Evolutionary conservation across 345 rosid species (phyloP).

Genomic region (Hibiscus mutabilis): DNA sequence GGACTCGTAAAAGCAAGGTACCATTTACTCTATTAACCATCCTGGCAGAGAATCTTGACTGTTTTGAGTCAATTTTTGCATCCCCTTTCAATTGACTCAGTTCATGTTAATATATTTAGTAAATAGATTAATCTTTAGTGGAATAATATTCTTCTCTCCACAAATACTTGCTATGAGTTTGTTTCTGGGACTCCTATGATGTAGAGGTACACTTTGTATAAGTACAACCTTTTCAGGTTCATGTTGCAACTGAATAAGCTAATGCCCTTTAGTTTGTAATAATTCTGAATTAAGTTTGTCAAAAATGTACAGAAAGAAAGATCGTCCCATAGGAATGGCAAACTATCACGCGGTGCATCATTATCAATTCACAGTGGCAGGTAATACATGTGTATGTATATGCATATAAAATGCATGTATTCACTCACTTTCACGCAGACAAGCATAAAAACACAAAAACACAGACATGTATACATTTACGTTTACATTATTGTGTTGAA

Average conservation of each 20-base stretch:
- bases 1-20: slow-evolving; percentile 62
- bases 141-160: not conserved
- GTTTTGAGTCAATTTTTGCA: not conserved
- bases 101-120: not conserved
- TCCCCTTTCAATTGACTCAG: no score
- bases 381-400: slow-evolving; percentile 27
- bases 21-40: slow-evolving; percentile 8
- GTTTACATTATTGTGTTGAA: not conserved
- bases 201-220: not conserved
- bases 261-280: not conserved
- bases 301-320: slow-evolving; percentile 53
- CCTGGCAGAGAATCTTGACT: not conserved
- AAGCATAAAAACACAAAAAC: not conserved
- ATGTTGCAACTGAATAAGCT: not conserved
- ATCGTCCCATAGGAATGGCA: slow-evolving; percentile 42
- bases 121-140: not conserved
- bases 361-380: slow-evolving; percentile 47
- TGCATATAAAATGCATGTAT: not conserved
- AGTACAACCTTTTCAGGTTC: not conserved
- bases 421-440: not conserved
- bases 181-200: not conserved
- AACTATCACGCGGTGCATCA: slow-evolving; percentile 37
- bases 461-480: not conserved
- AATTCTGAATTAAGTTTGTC: slow-evolving; percentile 7
- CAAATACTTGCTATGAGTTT: not conserved